A percentile compares a stretch with the other conserved stretches of the same genome.
Conservation (phyloP, 306 rosid species). For the Ochetophila trinervis region DNA sequence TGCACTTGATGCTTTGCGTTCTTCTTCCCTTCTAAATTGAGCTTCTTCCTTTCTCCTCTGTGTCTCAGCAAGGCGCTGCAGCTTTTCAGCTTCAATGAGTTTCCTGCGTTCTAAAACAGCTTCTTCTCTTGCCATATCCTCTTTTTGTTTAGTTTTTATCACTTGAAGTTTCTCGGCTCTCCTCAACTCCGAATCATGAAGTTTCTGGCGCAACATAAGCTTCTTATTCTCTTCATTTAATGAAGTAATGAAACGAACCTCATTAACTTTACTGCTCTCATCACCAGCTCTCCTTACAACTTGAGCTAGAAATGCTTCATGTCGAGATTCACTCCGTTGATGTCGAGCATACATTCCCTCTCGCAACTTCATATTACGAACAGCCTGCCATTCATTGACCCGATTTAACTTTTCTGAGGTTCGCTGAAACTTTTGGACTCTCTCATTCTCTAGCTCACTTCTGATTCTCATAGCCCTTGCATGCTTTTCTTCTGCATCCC, state of each 20-base stretch:
- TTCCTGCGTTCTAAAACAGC: slow-evolving; percentile 92
- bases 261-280: slow-evolving; percentile 97
- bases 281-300: slow-evolving; percentile 98
- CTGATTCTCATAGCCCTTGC: slow-evolving; percentile 95
- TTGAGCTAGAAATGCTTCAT: slow-evolving; percentile 97
- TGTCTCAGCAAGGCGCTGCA: slow-evolving; percentile 96
- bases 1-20: slow-evolving; percentile 97
- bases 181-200: slow-evolving; percentile 94
- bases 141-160: slow-evolving; percentile 89
- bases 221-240: slow-evolving; percentile 93
- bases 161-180: slow-evolving; percentile 98
- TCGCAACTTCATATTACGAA: slow-evolving; percentile 83
- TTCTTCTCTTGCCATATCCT: slow-evolving; percentile 97
- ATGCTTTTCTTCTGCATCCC: slow-evolving; percentile 94
- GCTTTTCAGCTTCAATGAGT: slow-evolving; percentile 93
- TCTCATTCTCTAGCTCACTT: slow-evolving; percentile 88
- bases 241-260: slow-evolving; percentile 95
- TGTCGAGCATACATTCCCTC: slow-evolving; percentile 99
- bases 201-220: slow-evolving; percentile 83
- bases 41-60: slow-evolving; percentile 98
- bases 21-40: slow-evolving; percentile 93
- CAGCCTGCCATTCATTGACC: slow-evolving; percentile 91
- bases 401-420: slow-evolving; percentile 83
- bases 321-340: slow-evolving; percentile 93
- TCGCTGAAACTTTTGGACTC: slow-evolving; percentile 94